Percentiles rank a stretch among this genome's conserved stretches.
These are phyloP conservation scores for Salix brachista DNA, from an alignment of 345 rosid species.

Conservation along the genomic window DNA sequence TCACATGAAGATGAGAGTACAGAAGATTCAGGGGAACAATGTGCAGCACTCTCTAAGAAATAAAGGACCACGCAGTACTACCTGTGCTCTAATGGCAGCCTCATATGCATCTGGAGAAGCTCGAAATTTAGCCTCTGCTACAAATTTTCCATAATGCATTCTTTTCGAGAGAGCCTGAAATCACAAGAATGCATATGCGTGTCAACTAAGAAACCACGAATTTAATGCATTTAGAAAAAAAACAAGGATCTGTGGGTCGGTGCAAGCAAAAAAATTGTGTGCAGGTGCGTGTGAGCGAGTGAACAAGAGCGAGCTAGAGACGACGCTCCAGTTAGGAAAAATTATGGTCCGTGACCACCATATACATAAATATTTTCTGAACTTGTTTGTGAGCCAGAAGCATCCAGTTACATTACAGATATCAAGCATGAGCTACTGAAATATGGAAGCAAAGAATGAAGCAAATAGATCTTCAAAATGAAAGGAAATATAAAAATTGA, in stretches of 20 bases:
- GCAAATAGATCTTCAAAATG: neutral
- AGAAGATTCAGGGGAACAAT: neutral
- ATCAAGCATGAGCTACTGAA: neutral
- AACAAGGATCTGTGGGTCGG: too few relatives aligned
- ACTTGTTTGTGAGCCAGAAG: neutral
- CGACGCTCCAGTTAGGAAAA: neutral
- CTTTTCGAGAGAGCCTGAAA: conserved; percentile 84
- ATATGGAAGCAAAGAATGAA: neutral
- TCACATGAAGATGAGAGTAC: conserved; percentile 1
- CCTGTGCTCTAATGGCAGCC: conserved; percentile 70
- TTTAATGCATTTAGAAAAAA: neutral
- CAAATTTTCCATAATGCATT: conserved; percentile 90
- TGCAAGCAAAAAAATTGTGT: too few relatives aligned
- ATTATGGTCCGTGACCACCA: neutral
- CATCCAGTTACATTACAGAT: neutral
- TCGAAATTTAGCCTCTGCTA: conserved; percentile 86
- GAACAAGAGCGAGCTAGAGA: neutral
- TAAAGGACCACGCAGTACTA: neutral
- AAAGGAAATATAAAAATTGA: neutral
- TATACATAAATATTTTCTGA: neutral
- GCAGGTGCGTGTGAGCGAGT: too few relatives aligned
- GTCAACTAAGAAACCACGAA: neutral
- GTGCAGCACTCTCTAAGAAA: neutral
- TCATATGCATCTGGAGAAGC: conserved; percentile 60
- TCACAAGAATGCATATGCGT: neutral